Evolutionary conservation across 164 flowering plant genomes (phyloP).

Genomic region (Tetracentron sinense): DNA sequence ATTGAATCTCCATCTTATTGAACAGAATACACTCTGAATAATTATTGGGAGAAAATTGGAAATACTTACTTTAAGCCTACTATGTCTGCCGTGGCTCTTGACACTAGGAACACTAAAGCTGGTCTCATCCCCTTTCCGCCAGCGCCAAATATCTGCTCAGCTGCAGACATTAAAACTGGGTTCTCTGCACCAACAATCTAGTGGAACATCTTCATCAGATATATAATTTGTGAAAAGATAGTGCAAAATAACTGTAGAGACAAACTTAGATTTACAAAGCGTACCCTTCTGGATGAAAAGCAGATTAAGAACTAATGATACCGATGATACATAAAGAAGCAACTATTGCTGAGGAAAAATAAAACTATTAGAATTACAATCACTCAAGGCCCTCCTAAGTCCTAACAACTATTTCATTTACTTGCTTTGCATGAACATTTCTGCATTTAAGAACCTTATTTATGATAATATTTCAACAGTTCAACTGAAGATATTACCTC

Average conservation of each 20-base stretch:
- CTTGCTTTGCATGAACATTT: too few relatives aligned
- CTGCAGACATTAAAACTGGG: constrained; percentile 90
- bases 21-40: not conserved
- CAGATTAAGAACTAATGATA: not conserved
- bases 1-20: not conserved
- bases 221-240: not conserved
- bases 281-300: not conserved
- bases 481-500: too few relatives aligned
- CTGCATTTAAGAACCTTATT: too few relatives aligned
- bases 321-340: constrained; percentile 2
- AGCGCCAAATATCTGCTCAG: constrained; percentile 94
- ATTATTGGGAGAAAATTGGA: not conserved
- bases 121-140: constrained; percentile 99
- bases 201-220: constrained; percentile 30
- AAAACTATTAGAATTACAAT: not conserved
- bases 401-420: too few relatives aligned
- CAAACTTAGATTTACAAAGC: not conserved
- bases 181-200: constrained; percentile 98
- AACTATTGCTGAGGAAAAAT: not conserved
- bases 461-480: too few relatives aligned
- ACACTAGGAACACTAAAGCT: constrained; percentile 84
- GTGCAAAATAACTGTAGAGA: not conserved
- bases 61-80: constrained; percentile 60
- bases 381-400: too few relatives aligned
- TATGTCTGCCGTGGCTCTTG: constrained; percentile 79